Conservation (phyloP, 345 rosid genomes). For the Eucalyptus decipiens region DNA sequence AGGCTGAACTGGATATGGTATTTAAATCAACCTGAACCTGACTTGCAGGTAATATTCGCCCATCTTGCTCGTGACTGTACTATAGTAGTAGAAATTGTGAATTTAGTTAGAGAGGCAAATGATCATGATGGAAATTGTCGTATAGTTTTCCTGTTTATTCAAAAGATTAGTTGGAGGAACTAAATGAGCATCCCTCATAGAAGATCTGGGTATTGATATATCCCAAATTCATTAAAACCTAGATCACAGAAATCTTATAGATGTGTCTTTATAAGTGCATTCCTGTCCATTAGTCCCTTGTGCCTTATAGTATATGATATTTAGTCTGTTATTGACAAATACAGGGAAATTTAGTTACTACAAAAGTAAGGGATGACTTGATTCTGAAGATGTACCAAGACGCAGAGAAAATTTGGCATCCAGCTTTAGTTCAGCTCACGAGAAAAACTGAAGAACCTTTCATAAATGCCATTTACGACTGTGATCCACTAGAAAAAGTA, state of each 20-base stretch:
- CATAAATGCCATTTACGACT: conserved; percentile 57
- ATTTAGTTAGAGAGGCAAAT: background rate
- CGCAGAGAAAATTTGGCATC: conserved; percentile 52
- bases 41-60: conserved; percentile 26
- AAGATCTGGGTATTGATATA: background rate
- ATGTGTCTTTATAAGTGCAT: background rate
- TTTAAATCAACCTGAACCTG: conserved; percentile 57
- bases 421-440: conserved; percentile 40
- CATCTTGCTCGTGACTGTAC: background rate
- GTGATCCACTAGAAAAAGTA: conserved; percentile 35
- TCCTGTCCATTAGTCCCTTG: too few relatives aligned
- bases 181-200: background rate
- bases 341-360: conserved; percentile 55
- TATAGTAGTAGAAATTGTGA: background rate
- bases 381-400: conserved; percentile 39
- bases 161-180: too few relatives aligned
- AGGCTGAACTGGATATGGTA: conserved; percentile 74
- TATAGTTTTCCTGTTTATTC: too few relatives aligned
- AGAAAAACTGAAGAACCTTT: conserved; percentile 59
- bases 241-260: background rate
- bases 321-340: background rate
- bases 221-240: background rate
- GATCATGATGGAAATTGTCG: background rate
- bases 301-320: background rate
- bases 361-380: conserved; percentile 35